A percentile compares a stretch with the other conserved stretches of the same genome.
Evolutionary conservation across 2,329 filamentous ascomycete species (phyloP).

Genomic region (Teratosphaeria destructans): DNA sequence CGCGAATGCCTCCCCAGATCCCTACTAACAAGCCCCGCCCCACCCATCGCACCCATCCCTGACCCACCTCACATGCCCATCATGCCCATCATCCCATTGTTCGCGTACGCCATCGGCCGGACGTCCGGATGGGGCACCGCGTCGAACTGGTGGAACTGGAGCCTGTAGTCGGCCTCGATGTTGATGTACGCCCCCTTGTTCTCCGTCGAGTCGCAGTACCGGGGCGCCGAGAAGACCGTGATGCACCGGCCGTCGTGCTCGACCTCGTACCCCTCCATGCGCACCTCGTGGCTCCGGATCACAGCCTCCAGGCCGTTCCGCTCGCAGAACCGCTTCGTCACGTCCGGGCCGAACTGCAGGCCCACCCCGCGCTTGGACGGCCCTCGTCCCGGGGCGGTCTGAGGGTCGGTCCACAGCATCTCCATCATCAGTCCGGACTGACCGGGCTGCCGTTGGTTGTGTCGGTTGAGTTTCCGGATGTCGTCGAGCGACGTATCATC

Average conservation of each 20-base stretch:
- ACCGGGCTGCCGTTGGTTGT: slow-evolving; percentile 83
- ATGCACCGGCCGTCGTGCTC: slow-evolving; percentile 95
- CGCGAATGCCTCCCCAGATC: not conserved
- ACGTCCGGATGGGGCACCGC: slow-evolving; percentile 94
- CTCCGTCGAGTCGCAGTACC: slow-evolving; percentile 94
- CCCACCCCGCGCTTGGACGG: slow-evolving; percentile 96
- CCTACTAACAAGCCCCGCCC: not conserved
- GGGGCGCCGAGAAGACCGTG: slow-evolving; percentile 95
- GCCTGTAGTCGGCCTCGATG: slow-evolving; percentile 81
- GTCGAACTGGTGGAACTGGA: slow-evolving; percentile 87
- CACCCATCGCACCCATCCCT: not conserved
- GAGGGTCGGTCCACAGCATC: slow-evolving; percentile 98
- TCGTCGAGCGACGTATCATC: slow-evolving; percentile 88
- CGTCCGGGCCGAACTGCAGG: slow-evolving; percentile 90
- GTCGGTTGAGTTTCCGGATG: slow-evolving; percentile 83
- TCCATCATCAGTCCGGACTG: slow-evolving; percentile 98
- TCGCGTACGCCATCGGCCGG: slow-evolving; percentile 84
- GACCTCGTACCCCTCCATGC: slow-evolving; percentile 98
- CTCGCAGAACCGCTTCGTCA: slow-evolving; percentile 94
- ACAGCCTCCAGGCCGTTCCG: slow-evolving; percentile 89
- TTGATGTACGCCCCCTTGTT: slow-evolving; percentile 99
- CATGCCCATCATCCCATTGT: slow-evolving; percentile 68
- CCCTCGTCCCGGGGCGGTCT: slow-evolving; percentile 71
- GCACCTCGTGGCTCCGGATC: slow-evolving; percentile 93
- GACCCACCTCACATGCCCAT: slow-evolving; percentile 34